Evolutionary conservation across 345 rosid species (phyloP), one percentile per base, ranked within the genome.

Genomic region (Mangifera indica): DNA sequence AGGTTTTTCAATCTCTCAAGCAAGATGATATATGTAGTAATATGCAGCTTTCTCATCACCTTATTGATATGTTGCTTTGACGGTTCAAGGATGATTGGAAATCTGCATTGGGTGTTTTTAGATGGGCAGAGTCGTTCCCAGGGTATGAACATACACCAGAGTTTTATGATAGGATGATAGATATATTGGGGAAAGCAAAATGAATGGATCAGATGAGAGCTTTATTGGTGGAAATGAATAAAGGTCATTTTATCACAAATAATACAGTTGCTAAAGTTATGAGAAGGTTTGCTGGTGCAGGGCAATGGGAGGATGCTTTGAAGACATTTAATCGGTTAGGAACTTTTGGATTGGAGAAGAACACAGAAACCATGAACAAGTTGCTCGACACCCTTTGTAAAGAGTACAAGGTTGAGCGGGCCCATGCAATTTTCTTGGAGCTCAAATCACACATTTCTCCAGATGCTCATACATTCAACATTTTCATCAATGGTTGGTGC

Each of bases 401-500:
- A 79, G 97, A 91, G 83, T 70, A 77, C 42, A 82, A 79, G 72
- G 96, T 87, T 0, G 93, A 86, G 74, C 84, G 74, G 73, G 98
- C 96, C 2, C 87, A 93, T 0, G 80, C 40, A 1, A 71, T 89
- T 65, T 86, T 87, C 84, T 59, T 85, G 67, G 79, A 79, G 76
- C 91, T 93, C 2, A 90, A 88, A 73, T 69, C 90, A 11, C 81
- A 82, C 63, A 83, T 91, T 72, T 40, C 78, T 11, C 94, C 98
- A 2, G 45, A 88, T 83, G 85, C 82, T n/a, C 54, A 77, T 74
- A 90, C 96, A 6, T 93, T 89, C 74, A 90, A 91, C 61, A 93
- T 91, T 46, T 86, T 91, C 52, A 88, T 93, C 59, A 87, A 89
- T 44, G 97, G 98, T 58, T 93, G 98, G 98, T 91, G 97, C 76